Conservation (phyloP, 805 yeast genomes). For the Starmerella asiatica region DNA sequence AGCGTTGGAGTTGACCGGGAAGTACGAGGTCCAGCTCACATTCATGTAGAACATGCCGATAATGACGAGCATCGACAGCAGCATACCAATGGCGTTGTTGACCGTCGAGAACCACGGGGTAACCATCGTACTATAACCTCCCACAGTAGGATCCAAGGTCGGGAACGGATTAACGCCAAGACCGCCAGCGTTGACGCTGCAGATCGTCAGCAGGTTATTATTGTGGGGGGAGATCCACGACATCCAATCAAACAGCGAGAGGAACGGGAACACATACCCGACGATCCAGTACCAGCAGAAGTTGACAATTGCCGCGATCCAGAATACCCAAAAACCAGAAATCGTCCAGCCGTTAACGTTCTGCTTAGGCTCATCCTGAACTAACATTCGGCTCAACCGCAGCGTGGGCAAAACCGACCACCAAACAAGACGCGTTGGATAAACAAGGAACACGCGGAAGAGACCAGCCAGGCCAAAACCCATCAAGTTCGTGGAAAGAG, state of each 20-base stretch:
- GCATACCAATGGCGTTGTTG: slow-evolving; percentile 28
- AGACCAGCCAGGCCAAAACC: slow-evolving; percentile 60
- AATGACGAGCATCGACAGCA: slow-evolving; percentile 25
- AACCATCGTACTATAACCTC: slow-evolving; percentile 34
- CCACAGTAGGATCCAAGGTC: slow-evolving; percentile 33
- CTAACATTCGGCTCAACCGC: slow-evolving; percentile 37
- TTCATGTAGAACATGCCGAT: slow-evolving; percentile 34
- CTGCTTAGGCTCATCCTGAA: slow-evolving; percentile 14
- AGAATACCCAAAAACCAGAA: slow-evolving; percentile 39
- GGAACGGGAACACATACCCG: slow-evolving; percentile 47
- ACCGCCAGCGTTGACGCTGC: slow-evolving; percentile 35
- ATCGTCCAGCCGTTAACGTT: slow-evolving; percentile 47
- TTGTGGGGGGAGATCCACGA: slow-evolving; percentile 45
- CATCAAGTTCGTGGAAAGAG: slow-evolving; percentile 44
- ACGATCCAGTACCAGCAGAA: slow-evolving; percentile 32
- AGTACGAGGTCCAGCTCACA: slow-evolving; percentile 37
- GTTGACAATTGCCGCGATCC: slow-evolving; percentile 31
- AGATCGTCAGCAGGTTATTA: slow-evolving; percentile 35
- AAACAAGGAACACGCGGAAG: slow-evolving; percentile 45
- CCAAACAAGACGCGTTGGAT: slow-evolving; percentile 43
- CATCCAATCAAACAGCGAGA: slow-evolving; percentile 50
- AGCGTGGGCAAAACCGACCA: slow-evolving; percentile 37
- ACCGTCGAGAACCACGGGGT: slow-evolving; percentile 33
- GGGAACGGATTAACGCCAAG: slow-evolving; percentile 43
- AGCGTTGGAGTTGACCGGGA: slow-evolving; percentile 37